Evolutionary conservation across 345 rosid genomes (phyloP).

Genomic region (Mallotus nudiflorus): DNA sequence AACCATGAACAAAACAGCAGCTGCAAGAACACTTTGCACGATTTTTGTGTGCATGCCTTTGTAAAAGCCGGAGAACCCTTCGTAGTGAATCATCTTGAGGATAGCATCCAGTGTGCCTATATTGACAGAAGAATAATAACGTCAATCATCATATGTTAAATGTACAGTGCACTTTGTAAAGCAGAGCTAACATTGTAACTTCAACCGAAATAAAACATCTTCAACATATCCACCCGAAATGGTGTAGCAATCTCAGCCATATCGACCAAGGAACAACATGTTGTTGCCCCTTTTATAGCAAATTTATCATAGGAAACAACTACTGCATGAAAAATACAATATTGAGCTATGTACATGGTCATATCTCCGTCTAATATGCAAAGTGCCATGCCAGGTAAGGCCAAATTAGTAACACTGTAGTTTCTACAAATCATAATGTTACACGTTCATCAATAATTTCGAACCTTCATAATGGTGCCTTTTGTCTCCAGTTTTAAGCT

Average conservation of each 20-base stretch:
- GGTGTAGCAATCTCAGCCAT: neutral
- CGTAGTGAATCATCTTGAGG: slow-evolving; percentile 79
- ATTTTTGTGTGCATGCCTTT: slow-evolving; percentile 96
- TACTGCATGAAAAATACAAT: neutral
- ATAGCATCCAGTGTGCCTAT: slow-evolving; percentile 82
- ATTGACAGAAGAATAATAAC: slow-evolving; percentile 1
- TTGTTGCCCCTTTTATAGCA: slow-evolving; percentile 1
- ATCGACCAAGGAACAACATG: neutral
- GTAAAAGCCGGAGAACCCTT: slow-evolving; percentile 85
- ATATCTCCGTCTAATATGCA: neutral
- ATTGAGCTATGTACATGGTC: neutral
- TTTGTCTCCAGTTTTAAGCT: slow-evolving; percentile 62
- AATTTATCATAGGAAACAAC: neutral
- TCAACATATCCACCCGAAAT: neutral
- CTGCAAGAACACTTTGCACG: slow-evolving; percentile 86
- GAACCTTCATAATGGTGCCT: slow-evolving; percentile 82
- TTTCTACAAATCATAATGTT: neutral
- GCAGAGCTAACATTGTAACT: neutral
- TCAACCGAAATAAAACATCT: neutral
- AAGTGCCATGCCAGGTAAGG: neutral
- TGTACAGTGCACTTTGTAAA: neutral
- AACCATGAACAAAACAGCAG: slow-evolving; percentile 87
- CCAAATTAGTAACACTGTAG: neutral
- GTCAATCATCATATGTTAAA: neutral
- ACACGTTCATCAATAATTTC: neutral